Evolutionary conservation across 179 eudicot genomes (phyloP), one percentile per base, ranked within the genome.

Genomic region (Heliamphora pulchella): DNA sequence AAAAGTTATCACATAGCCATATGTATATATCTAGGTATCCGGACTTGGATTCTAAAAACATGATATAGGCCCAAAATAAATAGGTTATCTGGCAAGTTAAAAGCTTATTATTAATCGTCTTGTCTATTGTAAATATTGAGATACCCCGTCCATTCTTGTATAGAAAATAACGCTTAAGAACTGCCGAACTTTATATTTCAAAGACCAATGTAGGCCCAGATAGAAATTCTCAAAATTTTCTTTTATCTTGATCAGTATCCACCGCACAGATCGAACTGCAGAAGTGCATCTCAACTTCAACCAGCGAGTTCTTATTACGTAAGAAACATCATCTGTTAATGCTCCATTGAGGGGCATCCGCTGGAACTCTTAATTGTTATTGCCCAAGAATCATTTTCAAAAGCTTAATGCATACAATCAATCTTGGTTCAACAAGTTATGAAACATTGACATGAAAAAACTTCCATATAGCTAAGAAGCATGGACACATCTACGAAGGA

Each of bases 271-370:
- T 67, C 39, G 41, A 10, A 43, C 47, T 67, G 48, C 71, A 3
- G n/a, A 67, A 65, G 13, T 67, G 71, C 48, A 67, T 44, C 70
- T 66, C 46, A 22, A 66, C 70, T 66, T 66, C 31, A 44, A 67
- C 5, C 8, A 67, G 41, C 11, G 48, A 39, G 17, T n/a, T 41
- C 71, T 13, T 9, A 66, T 9, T 66, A 66, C 43, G 13, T 66
- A 66, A 66, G 70, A 66, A 31, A 66, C 70, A 66, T 66, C 5
- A 22, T 66, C 13, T 39, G 70, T 66, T 14, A 15, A 31, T 66
- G 31, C 70, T 66, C 70, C 70, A 22, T 66, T 66, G 70, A 66
- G 70, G 31, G 31, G 17, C 47, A 13, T 10, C 39, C 31, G 39
- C 46, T 39, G 70, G 5, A 31, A 66, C 70, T 8, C 46, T 39